Base-by-base conservation (phyloP, 2,329 filamentous ascomycete species). In the Exophiala mesophila region DNA sequence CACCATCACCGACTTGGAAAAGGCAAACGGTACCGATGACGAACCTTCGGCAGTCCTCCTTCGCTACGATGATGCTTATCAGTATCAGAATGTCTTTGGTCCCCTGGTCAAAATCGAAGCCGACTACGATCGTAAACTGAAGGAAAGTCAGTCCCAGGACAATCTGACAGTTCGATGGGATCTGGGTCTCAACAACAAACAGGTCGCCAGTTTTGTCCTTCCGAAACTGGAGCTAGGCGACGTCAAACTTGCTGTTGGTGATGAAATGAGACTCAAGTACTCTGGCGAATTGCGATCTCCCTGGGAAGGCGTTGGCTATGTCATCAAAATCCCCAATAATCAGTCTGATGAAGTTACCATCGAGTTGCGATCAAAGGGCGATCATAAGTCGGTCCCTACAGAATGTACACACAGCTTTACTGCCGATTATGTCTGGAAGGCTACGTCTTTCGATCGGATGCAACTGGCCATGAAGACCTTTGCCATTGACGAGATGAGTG, bases 401-500 rank as follows among this genome's bases (percentile, higher is more conserved):
- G 90, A 98, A 59, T 92, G 90, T 65, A 95, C 90, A 0, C 88
- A 94, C 67, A 95, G 96, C 65, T 98, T 98, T 67, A 95, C 88
- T 12, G 92, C 90, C 53, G 92, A 98, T 63, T 98, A 98, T 60
- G 92, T 98, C 42, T 98, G 92, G 92, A 98, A 98, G 64, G 92
- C 94, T 10, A 98, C 94, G 0, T 97, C 90, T 0, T 98, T 98
- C 62, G 92, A 98, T 60, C 89, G 92, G 51, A 98, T 98, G 92
- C 92, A 98, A 65, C 80, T 89, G 54, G 94, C 92, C 41, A 97
- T 98, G 90, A 97, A 96, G 74, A 97, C 88, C 0, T 98, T 98
- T 62, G 92, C 92, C 4, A 82, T 97, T 32, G 90, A 98, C 56
- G 92, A 98, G 65, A 86, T 94, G 84, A 96, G 89, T 59, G 90